A percentile compares a stretch with the other conserved stretches of the same genome.
Conservation (phyloP, 371 early-diverging fungal species). For the Actinomortierella wolfii region DNA sequence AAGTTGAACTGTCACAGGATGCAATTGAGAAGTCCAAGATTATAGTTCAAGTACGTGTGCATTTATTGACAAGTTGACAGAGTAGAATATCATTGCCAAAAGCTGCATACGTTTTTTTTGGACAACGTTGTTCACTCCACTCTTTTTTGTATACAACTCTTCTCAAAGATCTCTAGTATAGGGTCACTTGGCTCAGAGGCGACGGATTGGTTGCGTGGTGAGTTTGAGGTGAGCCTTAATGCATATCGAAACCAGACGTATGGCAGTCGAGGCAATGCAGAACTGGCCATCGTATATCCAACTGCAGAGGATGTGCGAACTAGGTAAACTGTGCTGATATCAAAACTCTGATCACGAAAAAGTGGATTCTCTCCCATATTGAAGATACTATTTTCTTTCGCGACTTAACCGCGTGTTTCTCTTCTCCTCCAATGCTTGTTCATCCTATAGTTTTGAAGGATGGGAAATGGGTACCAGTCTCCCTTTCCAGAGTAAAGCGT, state of each 20-base stretch:
- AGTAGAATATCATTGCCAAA: no score
- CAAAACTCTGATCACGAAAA: neutral
- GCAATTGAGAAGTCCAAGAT: slow-evolving; percentile 40
- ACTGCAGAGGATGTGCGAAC: slow-evolving; percentile 62
- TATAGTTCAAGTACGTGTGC: slow-evolving; percentile 48
- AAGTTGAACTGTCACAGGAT: slow-evolving; percentile 39
- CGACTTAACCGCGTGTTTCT: no score
- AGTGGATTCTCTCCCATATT: no score
- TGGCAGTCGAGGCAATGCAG: slow-evolving; percentile 8
- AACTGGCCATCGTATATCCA: slow-evolving; percentile 65
- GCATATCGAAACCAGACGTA: slow-evolving; percentile 24
- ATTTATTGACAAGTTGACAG: no score
- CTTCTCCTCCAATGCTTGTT: no score
- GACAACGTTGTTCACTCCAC: neutral
- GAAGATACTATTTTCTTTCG: neutral
- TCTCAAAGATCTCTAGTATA: slow-evolving; percentile 63
- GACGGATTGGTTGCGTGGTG: slow-evolving; percentile 34
- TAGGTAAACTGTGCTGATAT: slow-evolving; percentile 46
- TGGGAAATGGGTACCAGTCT: slow-evolving; percentile 55
- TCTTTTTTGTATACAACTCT: neutral
- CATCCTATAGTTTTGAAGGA: slow-evolving; percentile 55
- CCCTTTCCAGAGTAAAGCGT: slow-evolving; percentile 53
- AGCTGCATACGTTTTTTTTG: no score
- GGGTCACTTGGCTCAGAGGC: slow-evolving; percentile 53
- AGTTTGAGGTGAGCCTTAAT: slow-evolving; percentile 36